These are phyloP conservation scores for Metschnikowia cubensis DNA, from an alignment of 805 yeast species.

Conservation along the genomic window DNA sequence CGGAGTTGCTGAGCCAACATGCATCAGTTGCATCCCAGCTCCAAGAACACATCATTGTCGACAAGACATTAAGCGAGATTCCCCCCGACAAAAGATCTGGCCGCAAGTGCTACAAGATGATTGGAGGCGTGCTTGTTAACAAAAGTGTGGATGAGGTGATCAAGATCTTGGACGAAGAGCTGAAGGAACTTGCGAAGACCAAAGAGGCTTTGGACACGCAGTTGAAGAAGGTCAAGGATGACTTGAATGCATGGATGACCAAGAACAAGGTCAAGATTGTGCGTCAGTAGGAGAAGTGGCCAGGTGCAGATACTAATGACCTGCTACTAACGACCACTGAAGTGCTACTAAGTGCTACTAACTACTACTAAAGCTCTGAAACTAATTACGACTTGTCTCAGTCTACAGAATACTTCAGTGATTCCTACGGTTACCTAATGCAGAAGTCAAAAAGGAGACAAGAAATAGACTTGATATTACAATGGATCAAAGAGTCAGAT, in stretches of 20 bases:
- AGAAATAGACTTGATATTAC: neutral
- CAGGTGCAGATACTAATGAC: too few relatives aligned
- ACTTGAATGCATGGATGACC: constrained; percentile 39
- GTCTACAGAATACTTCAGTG: neutral
- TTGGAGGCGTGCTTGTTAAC: constrained; percentile 88
- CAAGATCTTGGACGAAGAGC: constrained; percentile 55
- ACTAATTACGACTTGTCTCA: neutral
- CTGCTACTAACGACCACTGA: too few relatives aligned
- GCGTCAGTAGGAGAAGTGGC: constrained; percentile 17
- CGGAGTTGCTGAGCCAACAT: constrained; percentile 37
- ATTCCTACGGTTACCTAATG: neutral
- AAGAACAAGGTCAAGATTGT: constrained; percentile 41
- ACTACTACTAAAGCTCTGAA: too few relatives aligned
- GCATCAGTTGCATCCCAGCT: constrained; percentile 33
- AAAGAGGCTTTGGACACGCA: constrained; percentile 25
- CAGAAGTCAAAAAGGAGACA: neutral
- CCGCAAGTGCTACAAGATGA: constrained; percentile 86
- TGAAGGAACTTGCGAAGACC: constrained; percentile 17
- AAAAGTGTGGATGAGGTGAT: constrained; percentile 74
- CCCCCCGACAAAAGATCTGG: constrained; percentile 35
- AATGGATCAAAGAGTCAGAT: too few relatives aligned
- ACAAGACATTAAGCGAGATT: constrained; percentile 35
- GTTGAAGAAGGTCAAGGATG: constrained; percentile 25
- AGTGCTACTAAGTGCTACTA: too few relatives aligned
- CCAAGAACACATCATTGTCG: constrained; percentile 41